Evolutionary conservation across 495 filamentous ascomycete species (phyloP).

Genomic region (Staphylotrichum longicolle): DNA sequence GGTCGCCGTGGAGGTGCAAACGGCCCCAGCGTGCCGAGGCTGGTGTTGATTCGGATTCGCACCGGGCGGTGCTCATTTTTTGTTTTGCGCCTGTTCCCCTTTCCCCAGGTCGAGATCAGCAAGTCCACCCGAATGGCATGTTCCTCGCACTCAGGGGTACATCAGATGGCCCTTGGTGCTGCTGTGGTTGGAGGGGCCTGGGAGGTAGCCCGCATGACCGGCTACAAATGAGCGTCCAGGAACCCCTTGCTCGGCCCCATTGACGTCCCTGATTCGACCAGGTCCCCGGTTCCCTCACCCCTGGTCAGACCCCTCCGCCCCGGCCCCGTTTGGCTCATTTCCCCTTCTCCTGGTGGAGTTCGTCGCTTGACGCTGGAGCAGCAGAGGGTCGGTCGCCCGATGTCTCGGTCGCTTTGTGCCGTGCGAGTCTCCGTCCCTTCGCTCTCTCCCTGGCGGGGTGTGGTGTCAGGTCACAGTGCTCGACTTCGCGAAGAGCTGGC

Average conservation of each 20-base stretch:
- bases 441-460: conserved; percentile 15
- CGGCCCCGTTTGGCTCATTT: conserved; percentile 29
- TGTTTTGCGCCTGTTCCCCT: conserved; percentile 31
- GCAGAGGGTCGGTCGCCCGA: conserved; percentile 8
- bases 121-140: conserved; percentile 25
- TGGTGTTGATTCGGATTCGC: conserved; percentile 21
- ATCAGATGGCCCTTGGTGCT: neutral
- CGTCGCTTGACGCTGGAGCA: conserved; percentile 9
- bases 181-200: conserved; percentile 12
- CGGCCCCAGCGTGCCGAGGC: conserved; percentile 12
- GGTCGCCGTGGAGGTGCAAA: neutral
- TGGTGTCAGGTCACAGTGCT: conserved; percentile 18
- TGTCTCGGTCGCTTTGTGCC: conserved; percentile 14
- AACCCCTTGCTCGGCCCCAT: conserved; percentile 18
- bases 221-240: conserved; percentile 26
- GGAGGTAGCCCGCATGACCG: conserved; percentile 26
- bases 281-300: conserved; percentile 20
- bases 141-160: conserved; percentile 28
- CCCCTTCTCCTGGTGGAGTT: conserved; percentile 14
- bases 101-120: conserved; percentile 21
- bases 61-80: conserved; percentile 22
- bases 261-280: conserved; percentile 35
- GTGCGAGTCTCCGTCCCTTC: conserved; percentile 14
- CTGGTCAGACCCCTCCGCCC: conserved; percentile 23
- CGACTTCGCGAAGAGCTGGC: neutral